Conservation (phyloP, 495 filamentous ascomycete genomes). For the Trichoderma reesei region DNA sequence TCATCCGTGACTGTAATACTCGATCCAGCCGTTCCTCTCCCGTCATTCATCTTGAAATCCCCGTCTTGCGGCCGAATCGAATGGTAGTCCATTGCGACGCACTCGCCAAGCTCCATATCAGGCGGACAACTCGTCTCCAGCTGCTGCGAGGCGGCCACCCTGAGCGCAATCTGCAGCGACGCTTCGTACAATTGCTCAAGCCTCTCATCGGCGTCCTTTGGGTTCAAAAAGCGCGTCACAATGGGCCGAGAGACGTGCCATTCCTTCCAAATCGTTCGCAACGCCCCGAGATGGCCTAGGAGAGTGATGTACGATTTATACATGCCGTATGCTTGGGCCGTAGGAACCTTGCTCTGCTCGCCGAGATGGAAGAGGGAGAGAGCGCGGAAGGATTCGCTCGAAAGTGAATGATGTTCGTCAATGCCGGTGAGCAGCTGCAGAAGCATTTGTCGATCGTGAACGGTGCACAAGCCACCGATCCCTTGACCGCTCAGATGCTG, state of each 20-base stretch:
- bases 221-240: not conserved
- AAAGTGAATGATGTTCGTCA: not conserved
- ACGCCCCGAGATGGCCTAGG: not conserved
- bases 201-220: not conserved
- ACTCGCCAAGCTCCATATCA: not conserved
- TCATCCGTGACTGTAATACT: too few species aligned
- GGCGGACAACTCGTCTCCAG: not conserved
- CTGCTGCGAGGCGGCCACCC: not conserved
- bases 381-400: not conserved
- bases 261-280: slow-evolving; percentile 5
- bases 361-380: not conserved
- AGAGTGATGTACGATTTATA: not conserved
- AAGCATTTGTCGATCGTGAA: not conserved
- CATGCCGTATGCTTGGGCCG: not conserved
- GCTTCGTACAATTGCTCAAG: not conserved
- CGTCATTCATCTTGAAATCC: not conserved
- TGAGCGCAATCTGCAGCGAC: not conserved
- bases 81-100: not conserved
- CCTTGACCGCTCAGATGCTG: not conserved
- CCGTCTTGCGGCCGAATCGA: not conserved
- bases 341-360: not conserved
- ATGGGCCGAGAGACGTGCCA: not conserved
- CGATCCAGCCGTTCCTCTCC: not conserved
- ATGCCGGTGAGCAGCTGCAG: not conserved
- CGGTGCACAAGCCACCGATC: not conserved